Percentiles rank a stretch among this genome's conserved stretches.
phyloP scores from a whole-genome alignment of 768 basidiomycete species.

The Lentinus tigrinus region DNA sequence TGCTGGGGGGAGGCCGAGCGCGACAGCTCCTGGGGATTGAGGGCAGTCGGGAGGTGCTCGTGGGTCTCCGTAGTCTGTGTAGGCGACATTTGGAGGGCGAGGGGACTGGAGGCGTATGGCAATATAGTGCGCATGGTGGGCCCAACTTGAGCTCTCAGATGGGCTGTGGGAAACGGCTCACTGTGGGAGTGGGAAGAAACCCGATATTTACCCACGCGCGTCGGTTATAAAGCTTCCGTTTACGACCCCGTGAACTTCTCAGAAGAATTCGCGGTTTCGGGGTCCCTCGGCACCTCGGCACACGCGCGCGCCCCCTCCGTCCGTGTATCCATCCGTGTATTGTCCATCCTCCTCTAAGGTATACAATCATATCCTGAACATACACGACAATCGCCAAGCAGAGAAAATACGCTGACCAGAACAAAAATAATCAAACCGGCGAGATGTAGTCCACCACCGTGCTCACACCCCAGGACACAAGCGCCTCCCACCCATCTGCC shows the following conservation, averaged over 20 bases:
- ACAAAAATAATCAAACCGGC: conserved; percentile 10
- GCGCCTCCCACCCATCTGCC: conserved; percentile 16
- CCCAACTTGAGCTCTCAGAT: conserved; percentile 6
- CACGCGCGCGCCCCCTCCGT: background rate
- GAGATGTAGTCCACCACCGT: conserved; percentile 20
- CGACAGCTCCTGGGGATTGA: conserved; percentile 51
- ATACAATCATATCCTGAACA: background rate
- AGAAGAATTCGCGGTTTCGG: conserved; percentile 21
- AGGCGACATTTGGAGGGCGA: conserved; percentile 42
- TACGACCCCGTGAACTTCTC: conserved; percentile 25
- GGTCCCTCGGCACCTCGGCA: conserved; percentile 26
- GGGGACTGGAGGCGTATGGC: conserved; percentile 37
- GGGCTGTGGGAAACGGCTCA: conserved; percentile 46
- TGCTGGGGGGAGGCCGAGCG: conserved; percentile 43
- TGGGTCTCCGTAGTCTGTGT: conserved; percentile 31
- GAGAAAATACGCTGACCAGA: background rate
- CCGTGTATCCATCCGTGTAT: background rate
- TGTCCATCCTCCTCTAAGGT: too few relatives aligned
- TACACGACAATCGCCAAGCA: background rate
- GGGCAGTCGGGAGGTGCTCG: conserved; percentile 31
- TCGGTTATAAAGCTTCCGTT: conserved; percentile 30
- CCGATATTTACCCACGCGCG: conserved; percentile 30
- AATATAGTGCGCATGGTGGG: conserved; percentile 24
- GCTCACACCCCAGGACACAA: conserved; percentile 24
- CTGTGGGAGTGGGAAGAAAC: conserved; percentile 47